A percentile compares a stretch with the other conserved stretches of the same genome.
These are phyloP conservation scores for Lojkania enalia DNA, from an alignment of 2,329 filamentous ascomycete species.

Conservation along the genomic window DNA sequence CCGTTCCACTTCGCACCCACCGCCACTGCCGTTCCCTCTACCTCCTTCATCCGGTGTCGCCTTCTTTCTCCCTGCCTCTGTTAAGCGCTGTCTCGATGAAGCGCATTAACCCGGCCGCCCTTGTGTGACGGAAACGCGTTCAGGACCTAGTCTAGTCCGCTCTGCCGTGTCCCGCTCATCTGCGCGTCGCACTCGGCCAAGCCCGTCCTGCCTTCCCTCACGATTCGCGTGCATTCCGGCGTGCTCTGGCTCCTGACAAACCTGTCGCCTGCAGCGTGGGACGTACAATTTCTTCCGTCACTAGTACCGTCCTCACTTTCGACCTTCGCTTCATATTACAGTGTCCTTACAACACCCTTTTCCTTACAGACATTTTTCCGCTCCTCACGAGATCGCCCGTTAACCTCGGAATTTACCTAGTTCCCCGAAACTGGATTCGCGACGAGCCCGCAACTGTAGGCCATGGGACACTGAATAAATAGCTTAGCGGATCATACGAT, in stretches of 20 bases:
- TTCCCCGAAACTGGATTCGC: slow-evolving; percentile 1
- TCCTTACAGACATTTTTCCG: slow-evolving; percentile 7
- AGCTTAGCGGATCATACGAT: slow-evolving; percentile 33
- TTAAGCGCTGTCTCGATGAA: slow-evolving; percentile 37
- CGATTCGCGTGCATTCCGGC: slow-evolving; percentile 19
- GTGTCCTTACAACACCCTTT: slow-evolving; percentile 3
- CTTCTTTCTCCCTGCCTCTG: slow-evolving; percentile 32
- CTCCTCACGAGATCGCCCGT: slow-evolving; percentile 9
- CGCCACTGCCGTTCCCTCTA: slow-evolving; percentile 22
- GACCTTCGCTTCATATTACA: slow-evolving; percentile 3
- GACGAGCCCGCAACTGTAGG: slow-evolving; percentile 14
- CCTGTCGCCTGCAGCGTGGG: slow-evolving; percentile 23
- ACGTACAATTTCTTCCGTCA: slow-evolving; percentile 18
- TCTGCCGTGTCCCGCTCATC: slow-evolving; percentile 5
- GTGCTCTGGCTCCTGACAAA: too few relatives aligned
- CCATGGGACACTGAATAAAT: slow-evolving; percentile 34
- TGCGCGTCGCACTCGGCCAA: slow-evolving; percentile 29
- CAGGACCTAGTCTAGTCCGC: slow-evolving; percentile 7
- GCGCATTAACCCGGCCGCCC: slow-evolving; percentile 28
- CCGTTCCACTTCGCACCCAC: slow-evolving; percentile 21
- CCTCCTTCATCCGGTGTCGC: slow-evolving; percentile 29
- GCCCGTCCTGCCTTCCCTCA: slow-evolving; percentile 17
- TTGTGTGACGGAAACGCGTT: slow-evolving; percentile 34
- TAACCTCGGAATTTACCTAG: slow-evolving; percentile 8
- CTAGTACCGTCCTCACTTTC: slow-evolving; percentile 7